Evolutionary conservation across 75 land plant genomes (phyloP), one percentile per base, ranked within the genome.

Genomic region (Selaginella tamariscina): DNA sequence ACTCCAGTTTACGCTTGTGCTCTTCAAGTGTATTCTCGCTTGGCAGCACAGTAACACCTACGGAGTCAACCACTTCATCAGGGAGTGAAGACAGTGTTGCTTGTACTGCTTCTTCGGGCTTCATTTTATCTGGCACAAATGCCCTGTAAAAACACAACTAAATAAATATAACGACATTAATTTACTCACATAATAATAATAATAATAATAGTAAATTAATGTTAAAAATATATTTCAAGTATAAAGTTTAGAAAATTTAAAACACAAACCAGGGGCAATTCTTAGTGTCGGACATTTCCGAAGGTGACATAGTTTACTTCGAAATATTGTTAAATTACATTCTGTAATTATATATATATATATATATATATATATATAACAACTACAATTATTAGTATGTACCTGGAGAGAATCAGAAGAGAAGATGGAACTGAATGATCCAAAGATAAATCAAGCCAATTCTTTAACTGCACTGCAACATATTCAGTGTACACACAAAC

Each of bases 381-480:
- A n/a, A n/a, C n/a, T n/a, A n/a, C n/a, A n/a, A 29, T 29, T 13
- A 26, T 0, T 24, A 57, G 13, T 27, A 30, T 71, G 54, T 78
- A 94, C 98, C 98, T 87, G 21, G 98, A 94, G 56, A 94, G 91
- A 69, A 94, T 87, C 56, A 94, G 78, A 33, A 94, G 86, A 23
- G 98, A 94, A n/a, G 98, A 90, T 60, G 98, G 96, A 9, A 94
- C 77, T 28, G 91, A 81, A 73, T 85, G 85, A 44, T 89, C 86
- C 68, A 93, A 82, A 69, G 98, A 93, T 69, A 93, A 77, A 66
- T 93, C 98, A 76, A 93, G 65, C 98, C 98, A 93, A 73, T 93
- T 90, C 21, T 75, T 39, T 39, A 39, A 15, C 49, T 39, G 49
- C 49, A 39, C 11, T 5, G 15, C 5, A 15, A 5, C 15, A 5